Evolutionary conservation across 2,329 filamentous ascomycete genomes (phyloP).

Genomic region (Diaporthe citrichinensis): DNA sequence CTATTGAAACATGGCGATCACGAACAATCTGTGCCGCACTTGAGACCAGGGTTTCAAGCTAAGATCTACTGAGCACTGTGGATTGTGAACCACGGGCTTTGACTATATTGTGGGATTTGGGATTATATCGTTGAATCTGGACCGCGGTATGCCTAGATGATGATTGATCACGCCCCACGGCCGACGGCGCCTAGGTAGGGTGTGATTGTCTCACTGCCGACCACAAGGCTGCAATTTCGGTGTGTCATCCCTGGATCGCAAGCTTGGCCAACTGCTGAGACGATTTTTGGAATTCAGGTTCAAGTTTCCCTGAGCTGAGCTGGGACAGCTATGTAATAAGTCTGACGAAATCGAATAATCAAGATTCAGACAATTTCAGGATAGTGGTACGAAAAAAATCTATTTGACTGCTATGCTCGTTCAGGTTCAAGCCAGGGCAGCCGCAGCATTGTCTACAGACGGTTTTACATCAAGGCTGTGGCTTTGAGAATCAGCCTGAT

Average conservation of each 20-base stretch:
- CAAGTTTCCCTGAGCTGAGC: neutral
- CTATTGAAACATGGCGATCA: constrained; percentile 26
- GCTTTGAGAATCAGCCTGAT: neutral
- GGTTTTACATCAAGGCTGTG: neutral
- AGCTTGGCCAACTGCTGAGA: neutral
- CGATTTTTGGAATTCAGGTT: neutral
- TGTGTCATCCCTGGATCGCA: neutral
- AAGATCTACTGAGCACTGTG: constrained; percentile 11
- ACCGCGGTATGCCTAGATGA: neutral
- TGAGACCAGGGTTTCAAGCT: constrained; percentile 30
- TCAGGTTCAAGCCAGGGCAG: neutral
- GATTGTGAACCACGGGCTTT: neutral
- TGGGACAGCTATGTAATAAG: too few relatives aligned
- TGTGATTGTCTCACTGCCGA: neutral
- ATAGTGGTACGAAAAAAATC: neutral
- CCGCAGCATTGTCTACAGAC: neutral
- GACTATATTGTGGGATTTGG: neutral
- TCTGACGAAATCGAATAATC: neutral
- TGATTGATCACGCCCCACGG: neutral
- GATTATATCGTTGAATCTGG: neutral
- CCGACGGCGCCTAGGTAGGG: neutral
- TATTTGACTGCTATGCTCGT: neutral
- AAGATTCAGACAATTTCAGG: too few relatives aligned
- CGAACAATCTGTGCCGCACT: constrained; percentile 12
- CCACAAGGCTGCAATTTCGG: neutral